Evolutionary conservation across 2,329 filamentous ascomycete genomes (phyloP).

Genomic region (Colletotrichum truncatum): DNA sequence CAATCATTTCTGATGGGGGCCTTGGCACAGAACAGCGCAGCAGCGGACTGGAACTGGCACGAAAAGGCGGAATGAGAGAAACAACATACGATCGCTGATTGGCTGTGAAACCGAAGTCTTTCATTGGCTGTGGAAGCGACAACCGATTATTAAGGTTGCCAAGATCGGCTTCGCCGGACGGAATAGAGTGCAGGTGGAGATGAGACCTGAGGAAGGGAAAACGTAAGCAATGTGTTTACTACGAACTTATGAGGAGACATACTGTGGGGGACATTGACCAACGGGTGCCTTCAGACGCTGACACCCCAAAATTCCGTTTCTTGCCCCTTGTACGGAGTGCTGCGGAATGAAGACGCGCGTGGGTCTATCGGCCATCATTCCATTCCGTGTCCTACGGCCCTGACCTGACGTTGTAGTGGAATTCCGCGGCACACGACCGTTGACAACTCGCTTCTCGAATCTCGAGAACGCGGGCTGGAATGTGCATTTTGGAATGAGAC

Average conservation of each 20-base stretch:
- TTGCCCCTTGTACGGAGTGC: background rate
- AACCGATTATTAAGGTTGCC: constrained; percentile 18
- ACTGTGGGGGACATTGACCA: background rate
- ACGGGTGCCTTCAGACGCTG: background rate
- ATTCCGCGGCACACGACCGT: constrained; percentile 7
- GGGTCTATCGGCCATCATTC: background rate
- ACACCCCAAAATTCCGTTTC: background rate
- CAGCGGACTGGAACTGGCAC: background rate
- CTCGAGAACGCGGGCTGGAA: background rate
- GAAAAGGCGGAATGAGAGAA: background rate
- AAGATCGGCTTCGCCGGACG: constrained; percentile 24
- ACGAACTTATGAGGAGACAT: background rate
- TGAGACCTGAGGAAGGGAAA: background rate
- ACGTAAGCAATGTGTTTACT: too few relatives aligned
- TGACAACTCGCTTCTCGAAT: constrained; percentile 14
- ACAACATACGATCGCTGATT: background rate
- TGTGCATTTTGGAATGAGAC: background rate
- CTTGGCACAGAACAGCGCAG: background rate
- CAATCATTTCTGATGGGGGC: background rate
- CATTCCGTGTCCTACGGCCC: background rate
- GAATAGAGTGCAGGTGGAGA: constrained; percentile 1
- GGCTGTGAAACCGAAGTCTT: background rate
- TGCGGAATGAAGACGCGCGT: background rate
- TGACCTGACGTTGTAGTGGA: background rate
- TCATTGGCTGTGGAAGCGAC: constrained; percentile 16